Conservation (phyloP, 495 filamentous ascomycete species). For the Echria macrotheca region DNA sequence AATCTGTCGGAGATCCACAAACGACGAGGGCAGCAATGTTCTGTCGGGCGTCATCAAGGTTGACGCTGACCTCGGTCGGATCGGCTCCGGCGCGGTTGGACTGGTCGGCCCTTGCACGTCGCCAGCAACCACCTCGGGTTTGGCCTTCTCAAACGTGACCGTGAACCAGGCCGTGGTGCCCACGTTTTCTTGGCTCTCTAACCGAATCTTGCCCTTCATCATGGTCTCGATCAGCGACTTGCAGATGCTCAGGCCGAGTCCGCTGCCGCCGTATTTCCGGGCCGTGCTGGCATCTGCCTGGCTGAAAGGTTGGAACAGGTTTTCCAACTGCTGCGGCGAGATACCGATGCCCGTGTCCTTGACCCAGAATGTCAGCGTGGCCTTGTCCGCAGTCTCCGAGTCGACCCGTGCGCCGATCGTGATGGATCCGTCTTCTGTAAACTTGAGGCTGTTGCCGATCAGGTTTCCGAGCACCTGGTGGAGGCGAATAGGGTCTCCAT, state of each 20-base stretch:
- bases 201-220: constrained; percentile 74
- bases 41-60: constrained; percentile 24
- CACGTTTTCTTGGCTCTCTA: constrained; percentile 67
- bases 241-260: constrained; percentile 86
- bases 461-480: constrained; percentile 93
- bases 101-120: constrained; percentile 36
- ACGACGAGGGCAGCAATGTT: not conserved
- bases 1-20: constrained; percentile 53
- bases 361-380: constrained; percentile 79
- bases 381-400: constrained; percentile 60
- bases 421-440: constrained; percentile 80
- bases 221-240: constrained; percentile 92
- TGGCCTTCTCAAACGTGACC: constrained; percentile 73
- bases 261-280: constrained; percentile 83
- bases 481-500: constrained; percentile 82
- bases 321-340: constrained; percentile 68
- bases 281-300: constrained; percentile 86
- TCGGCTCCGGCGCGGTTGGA: constrained; percentile 40
- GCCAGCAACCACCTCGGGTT: constrained; percentile 46
- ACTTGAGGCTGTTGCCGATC: constrained; percentile 90
- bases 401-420: constrained; percentile 69
- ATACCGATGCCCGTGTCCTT: constrained; percentile 89
- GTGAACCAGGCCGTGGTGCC: constrained; percentile 87
- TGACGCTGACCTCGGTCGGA: constrained; percentile 54
- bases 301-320: constrained; percentile 85